phyloP scores from a whole-genome alignment of 345 rosid genomes.

The Euphorbia tirucalli region DNA sequence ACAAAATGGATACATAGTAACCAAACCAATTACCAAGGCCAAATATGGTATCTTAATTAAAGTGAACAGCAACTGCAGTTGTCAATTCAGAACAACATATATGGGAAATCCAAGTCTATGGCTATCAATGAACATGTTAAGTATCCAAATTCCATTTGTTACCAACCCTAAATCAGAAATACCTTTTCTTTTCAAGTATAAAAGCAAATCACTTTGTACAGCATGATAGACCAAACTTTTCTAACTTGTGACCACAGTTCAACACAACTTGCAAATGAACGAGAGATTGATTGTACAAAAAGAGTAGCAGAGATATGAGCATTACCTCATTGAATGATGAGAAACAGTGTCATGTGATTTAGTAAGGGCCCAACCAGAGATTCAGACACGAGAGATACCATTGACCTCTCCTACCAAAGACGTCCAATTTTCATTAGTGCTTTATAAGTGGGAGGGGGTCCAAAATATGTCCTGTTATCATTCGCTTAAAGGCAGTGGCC shows the following conservation, averaged over 20 bases:
- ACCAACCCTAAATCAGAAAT: conserved; percentile 20
- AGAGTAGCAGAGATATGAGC: conserved; percentile 22
- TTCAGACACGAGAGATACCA: conserved; percentile 37
- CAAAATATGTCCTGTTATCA: conserved; percentile 37
- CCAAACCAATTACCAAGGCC: background rate
- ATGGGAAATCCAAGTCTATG: conserved; percentile 16
- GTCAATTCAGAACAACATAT: conserved; percentile 17
- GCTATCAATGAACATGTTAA: conserved; percentile 13
- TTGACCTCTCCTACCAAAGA: conserved; percentile 58
- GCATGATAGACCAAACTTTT: conserved; percentile 22
- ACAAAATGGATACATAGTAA: conserved; percentile 1
- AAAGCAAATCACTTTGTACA: conserved; percentile 13
- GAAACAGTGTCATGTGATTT: too few relatives aligned
- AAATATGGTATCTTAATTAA: background rate
- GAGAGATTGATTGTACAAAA: conserved; percentile 14
- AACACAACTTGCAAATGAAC: conserved; percentile 29
- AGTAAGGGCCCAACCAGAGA: conserved; percentile 43
- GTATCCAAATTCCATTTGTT: conserved; percentile 7
- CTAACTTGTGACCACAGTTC: background rate
- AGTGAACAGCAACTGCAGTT: conserved; percentile 15
- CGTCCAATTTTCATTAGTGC: conserved; percentile 38
- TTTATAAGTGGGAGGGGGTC: conserved; percentile 56
- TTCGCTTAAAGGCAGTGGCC: conserved; percentile 42
- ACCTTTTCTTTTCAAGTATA: conserved; percentile 14
- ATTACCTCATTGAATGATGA: conserved; percentile 29